Conservation (phyloP, 148 eudicot species). For the Mesembryanthemum crystallinum region DNA sequence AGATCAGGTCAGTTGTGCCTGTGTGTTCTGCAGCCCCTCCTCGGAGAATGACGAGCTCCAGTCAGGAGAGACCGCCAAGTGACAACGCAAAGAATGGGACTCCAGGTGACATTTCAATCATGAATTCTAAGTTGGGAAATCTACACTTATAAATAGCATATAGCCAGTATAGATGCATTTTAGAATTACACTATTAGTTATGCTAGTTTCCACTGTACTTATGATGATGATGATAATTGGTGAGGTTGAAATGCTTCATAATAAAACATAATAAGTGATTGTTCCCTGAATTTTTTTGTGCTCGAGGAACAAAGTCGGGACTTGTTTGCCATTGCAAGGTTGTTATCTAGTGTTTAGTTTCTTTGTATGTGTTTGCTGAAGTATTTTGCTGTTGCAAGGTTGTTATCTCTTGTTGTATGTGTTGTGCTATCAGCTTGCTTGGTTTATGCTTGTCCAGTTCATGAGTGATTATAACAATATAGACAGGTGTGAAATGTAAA, state of each 20-base stretch:
- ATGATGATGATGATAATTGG: slow-evolving; percentile 1
- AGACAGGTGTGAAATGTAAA: too few relatives aligned
- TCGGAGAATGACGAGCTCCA: slow-evolving; percentile 22
- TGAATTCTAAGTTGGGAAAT: slow-evolving; percentile 32
- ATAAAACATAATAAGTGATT: slow-evolving; percentile 1
- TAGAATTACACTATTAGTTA: slow-evolving; percentile 5
- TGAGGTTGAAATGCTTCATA: slow-evolving; percentile 8
- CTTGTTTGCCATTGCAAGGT: neutral
- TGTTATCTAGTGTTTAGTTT: neutral
- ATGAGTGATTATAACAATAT: too few relatives aligned
- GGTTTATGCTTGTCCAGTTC: too few relatives aligned
- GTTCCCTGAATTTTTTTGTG: slow-evolving; percentile 7
- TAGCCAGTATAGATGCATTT: slow-evolving; percentile 18
- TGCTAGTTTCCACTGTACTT: slow-evolving; percentile 20
- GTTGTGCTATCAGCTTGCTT: too few relatives aligned
- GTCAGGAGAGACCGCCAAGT: slow-evolving; percentile 25
- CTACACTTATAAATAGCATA: slow-evolving; percentile 29
- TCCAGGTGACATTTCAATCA: slow-evolving; percentile 20
- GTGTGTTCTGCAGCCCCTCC: slow-evolving; percentile 56
- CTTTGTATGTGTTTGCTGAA: too few relatives aligned
- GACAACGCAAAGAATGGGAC: slow-evolving; percentile 13
- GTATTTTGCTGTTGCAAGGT: neutral
- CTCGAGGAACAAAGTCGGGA: neutral
- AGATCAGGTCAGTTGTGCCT: slow-evolving; percentile 53
- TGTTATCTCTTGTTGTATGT: neutral